Base-by-base conservation (phyloP, 495 filamentous ascomycete species). In the Cladorrhinum samala region DNA sequence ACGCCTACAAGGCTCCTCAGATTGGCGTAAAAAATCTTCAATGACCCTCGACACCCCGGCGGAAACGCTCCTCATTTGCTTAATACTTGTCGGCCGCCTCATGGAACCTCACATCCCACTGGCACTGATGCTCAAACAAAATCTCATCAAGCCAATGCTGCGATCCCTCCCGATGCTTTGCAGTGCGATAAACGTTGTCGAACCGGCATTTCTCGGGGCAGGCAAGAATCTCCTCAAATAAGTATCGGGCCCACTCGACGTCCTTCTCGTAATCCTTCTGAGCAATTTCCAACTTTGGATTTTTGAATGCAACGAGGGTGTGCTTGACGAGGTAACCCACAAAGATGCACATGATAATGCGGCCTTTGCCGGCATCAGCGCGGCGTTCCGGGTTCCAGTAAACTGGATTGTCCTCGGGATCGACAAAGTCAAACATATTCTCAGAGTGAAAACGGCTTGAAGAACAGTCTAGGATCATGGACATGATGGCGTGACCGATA, bases 401-500 rank as follows among this genome's bases (percentile, higher is more conserved):
- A 9, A 61, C 14, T 1, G 42, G 50, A 24, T 55, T 61, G 24
- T 60, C 7, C 1, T 42, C 17, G 1, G 48, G 51, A 21, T 73
- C 67, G 41, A 70, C 30, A 14, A 69, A 68, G 23, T 67, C 55
- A 46, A 64, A 71, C 0, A 55, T 59, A 0, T 46, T 33, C 43
- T 61, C 57, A 1, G 63, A 40, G 1, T 24, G n/a, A 46, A 64
- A 67, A 2, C 36, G 18, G n/a, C 44, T 21, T 1, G 70, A 69
- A 9, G 65, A 59, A 4, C 51, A 59, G 9, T 20, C 36, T 1
- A 75, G 49, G 6, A 75, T 16, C 17, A 59, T 61, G 50, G 75
- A 71, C 5, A 75, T 44, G 2, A 77, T 50, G 2, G 65, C 63
- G 14, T 57, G 58, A 6, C 73, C 70, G 21, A 74, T 42, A 19